A percentile compares a stretch with the other conserved stretches of the same genome.
Evolutionary conservation across 2,329 filamentous ascomycete genomes (phyloP).

Genomic region (Cryphonectria parasitica): DNA sequence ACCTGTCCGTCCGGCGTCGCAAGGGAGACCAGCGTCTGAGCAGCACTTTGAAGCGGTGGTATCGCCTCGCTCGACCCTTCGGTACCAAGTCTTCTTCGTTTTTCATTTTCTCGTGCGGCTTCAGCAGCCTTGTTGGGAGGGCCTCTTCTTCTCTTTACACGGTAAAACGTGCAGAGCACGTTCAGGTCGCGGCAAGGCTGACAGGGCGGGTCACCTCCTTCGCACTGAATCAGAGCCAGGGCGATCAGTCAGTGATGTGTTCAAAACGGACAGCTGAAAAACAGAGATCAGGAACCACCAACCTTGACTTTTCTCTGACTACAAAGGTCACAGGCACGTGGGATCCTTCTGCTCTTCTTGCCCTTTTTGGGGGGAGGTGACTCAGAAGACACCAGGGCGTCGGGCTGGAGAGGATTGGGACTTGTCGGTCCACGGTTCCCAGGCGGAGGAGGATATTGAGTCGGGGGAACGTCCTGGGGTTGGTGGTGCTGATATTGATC

Average conservation of each 20-base stretch:
- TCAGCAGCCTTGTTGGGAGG: constrained; percentile 64
- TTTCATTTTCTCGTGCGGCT: constrained; percentile 54
- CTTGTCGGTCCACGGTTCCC: constrained; percentile 17
- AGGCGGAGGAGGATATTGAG: constrained; percentile 18
- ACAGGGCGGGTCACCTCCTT: constrained; percentile 60
- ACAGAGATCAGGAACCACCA: constrained; percentile 16
- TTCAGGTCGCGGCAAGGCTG: constrained; percentile 59
- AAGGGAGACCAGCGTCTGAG: constrained; percentile 54
- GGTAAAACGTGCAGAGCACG: constrained; percentile 61
- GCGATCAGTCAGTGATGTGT: constrained; percentile 21
- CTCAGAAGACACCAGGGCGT: background rate
- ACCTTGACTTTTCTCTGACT: constrained; percentile 65
- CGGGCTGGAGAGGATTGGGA: constrained; percentile 9
- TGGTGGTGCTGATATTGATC: constrained; percentile 9
- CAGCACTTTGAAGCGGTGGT: constrained; percentile 50
- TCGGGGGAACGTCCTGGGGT: background rate
- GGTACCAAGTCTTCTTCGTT: constrained; percentile 47
- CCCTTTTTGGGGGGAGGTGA: constrained; percentile 2
- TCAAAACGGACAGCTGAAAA: background rate
- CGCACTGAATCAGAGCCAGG: constrained; percentile 44
- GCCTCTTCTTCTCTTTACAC: constrained; percentile 61
- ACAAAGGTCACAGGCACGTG: constrained; percentile 65
- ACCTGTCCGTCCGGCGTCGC: constrained; percentile 40
- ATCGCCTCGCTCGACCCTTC: constrained; percentile 33
- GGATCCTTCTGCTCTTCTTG: constrained; percentile 56